phyloP scores from a whole-genome alignment of 495 filamentous ascomycete species.

The Aspergillus carlsbadensis region DNA sequence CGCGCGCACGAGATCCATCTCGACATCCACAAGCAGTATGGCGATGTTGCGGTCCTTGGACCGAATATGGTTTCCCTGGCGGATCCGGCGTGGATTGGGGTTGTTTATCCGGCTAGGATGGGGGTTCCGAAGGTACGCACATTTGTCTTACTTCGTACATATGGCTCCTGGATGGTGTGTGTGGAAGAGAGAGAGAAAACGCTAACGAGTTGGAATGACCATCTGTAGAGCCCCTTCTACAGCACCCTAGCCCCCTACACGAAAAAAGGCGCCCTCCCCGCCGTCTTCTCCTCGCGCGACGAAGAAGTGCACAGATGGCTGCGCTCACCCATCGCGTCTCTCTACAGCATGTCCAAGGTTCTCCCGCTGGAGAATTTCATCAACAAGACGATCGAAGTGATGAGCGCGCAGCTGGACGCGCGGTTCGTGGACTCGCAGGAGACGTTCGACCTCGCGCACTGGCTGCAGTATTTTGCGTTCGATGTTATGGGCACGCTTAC shows the following conservation, averaged over 20 bases:
- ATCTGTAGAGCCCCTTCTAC: not conserved
- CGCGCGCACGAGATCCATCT: not conserved
- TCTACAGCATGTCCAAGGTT: not conserved
- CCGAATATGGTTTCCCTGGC: slow-evolving; percentile 1
- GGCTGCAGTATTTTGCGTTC: slow-evolving; percentile 9
- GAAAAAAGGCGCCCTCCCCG: not conserved
- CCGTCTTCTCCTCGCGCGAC: not conserved
- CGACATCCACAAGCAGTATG: not conserved
- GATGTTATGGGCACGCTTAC: slow-evolving; percentile 2
- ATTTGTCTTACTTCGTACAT: too few relatives aligned
- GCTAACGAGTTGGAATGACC: too few relatives aligned
- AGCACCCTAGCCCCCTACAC: not conserved
- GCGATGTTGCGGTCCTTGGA: not conserved
- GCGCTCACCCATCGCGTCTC: not conserved
- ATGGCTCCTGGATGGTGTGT: not conserved
- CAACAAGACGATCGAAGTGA: not conserved
- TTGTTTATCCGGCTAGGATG: not conserved
- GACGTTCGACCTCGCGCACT: not conserved
- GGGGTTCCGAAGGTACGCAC: not conserved
- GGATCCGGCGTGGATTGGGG: not conserved
- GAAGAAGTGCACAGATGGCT: not conserved
- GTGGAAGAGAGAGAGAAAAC: not conserved
- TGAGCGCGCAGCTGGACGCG: not conserved
- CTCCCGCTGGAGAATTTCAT: not conserved
- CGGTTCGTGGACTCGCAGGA: not conserved